phyloP scores from a whole-genome alignment of 2,329 filamentous ascomycete species.

The Claviceps lovelessii region DNA sequence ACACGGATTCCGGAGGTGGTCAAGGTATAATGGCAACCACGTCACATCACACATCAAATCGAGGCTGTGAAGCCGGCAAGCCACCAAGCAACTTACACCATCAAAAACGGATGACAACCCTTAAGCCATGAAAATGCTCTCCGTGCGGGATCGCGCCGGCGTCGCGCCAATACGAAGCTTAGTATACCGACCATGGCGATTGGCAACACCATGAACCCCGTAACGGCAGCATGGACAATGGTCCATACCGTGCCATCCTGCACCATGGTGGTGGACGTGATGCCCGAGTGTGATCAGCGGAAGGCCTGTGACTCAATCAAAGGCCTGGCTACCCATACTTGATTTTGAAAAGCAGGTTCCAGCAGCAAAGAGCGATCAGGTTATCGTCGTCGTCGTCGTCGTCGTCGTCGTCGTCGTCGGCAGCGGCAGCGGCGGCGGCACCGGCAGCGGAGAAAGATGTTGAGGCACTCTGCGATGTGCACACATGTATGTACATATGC shows the following conservation, averaged over 20 bases:
- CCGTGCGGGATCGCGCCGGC: slow-evolving; percentile 3
- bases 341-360: neutral
- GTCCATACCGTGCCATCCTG: slow-evolving; percentile 4
- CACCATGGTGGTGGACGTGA: neutral
- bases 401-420: neutral
- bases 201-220: slow-evolving; percentile 5
- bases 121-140: slow-evolving; percentile 5
- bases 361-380: neutral
- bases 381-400: neutral
- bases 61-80: neutral
- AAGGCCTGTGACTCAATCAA: neutral
- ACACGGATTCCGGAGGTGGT: neutral
- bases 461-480: neutral
- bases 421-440: neutral
- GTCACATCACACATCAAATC: neutral
- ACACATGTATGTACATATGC: neutral
- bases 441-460: neutral
- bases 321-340: neutral
- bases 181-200: slow-evolving; percentile 2
- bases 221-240: slow-evolving; percentile 4
- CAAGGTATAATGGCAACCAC: neutral
- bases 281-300: neutral
- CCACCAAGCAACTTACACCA: slow-evolving; percentile 3
- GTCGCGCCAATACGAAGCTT: slow-evolving; percentile 2
- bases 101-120: slow-evolving; percentile 1